These are phyloP conservation scores for Pythium dissimile DNA, from an alignment of 352 stramenopile species.

Conservation along the genomic window DNA sequence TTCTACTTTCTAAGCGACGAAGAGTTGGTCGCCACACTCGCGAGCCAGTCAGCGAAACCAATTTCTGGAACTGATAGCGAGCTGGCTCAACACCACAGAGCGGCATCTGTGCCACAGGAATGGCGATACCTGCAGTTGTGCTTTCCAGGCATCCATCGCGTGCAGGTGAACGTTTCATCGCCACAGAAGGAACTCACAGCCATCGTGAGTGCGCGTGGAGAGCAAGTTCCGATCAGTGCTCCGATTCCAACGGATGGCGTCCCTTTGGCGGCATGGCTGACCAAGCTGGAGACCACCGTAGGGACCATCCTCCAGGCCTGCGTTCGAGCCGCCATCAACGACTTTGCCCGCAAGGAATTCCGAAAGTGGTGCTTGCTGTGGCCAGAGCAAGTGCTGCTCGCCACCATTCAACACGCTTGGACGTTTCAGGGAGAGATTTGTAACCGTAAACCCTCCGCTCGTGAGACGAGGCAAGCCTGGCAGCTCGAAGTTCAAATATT, in stretches of 20 bases:
- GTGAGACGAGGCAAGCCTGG: slow-evolving; percentile 35
- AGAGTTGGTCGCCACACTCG: slow-evolving; percentile 48
- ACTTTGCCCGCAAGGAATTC: slow-evolving; percentile 74
- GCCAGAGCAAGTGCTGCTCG: slow-evolving; percentile 69
- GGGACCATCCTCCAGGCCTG: slow-evolving; percentile 66
- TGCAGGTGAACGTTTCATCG: slow-evolving; percentile 37
- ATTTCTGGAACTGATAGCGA: background rate
- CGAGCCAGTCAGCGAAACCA: slow-evolving; percentile 8
- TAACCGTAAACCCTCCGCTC: slow-evolving; percentile 22
- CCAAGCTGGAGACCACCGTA: slow-evolving; percentile 60
- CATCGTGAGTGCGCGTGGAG: slow-evolving; percentile 44
- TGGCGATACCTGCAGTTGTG: slow-evolving; percentile 47
- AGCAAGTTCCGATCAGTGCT: slow-evolving; percentile 52
- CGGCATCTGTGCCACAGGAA: slow-evolving; percentile 24
- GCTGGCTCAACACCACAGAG: background rate
- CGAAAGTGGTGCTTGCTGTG: slow-evolving; percentile 79
- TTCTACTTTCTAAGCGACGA: slow-evolving; percentile 71
- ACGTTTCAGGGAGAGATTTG: slow-evolving; percentile 53
- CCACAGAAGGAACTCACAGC: slow-evolving; percentile 47
- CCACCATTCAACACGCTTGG: slow-evolving; percentile 52
- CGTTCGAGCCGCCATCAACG: slow-evolving; percentile 51
- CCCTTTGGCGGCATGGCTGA: slow-evolving; percentile 43
- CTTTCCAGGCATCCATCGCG: slow-evolving; percentile 52
- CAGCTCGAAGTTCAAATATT: slow-evolving; percentile 27
- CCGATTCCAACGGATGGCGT: slow-evolving; percentile 42